Conservation (phyloP, 2,329 filamentous ascomycete species). For the Fusarium vanettenii region DNA sequence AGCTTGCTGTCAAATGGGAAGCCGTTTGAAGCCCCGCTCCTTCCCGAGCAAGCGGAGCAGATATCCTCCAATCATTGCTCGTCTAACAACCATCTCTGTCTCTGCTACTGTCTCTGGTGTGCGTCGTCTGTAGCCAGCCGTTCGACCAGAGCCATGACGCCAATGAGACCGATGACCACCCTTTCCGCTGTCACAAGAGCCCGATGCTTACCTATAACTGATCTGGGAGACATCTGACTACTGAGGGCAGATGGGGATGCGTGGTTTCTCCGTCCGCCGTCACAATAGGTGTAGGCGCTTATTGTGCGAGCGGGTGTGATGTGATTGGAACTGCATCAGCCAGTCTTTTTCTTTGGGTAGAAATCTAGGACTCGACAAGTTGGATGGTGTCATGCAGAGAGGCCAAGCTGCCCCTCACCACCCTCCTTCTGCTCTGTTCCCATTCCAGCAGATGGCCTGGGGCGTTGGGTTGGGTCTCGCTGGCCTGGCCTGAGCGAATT, state of each 20-base stretch:
- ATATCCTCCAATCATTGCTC: slow-evolving; percentile 23
- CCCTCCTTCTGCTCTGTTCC: slow-evolving; percentile 24
- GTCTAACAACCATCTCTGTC: not conserved
- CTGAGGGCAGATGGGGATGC: slow-evolving; percentile 17
- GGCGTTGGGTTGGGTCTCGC: slow-evolving; percentile 13
- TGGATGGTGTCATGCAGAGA: slow-evolving; percentile 46
- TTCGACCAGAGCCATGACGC: slow-evolving; percentile 29
- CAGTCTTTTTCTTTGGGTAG: slow-evolving; percentile 22
- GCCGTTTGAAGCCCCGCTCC: slow-evolving; percentile 32
- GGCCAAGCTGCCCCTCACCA: slow-evolving; percentile 35
- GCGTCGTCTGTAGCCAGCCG: slow-evolving; percentile 8
- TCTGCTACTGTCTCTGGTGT: not conserved
- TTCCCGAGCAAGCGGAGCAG: slow-evolving; percentile 27
- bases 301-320: slow-evolving; percentile 30
- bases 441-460: not conserved
- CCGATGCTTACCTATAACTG: slow-evolving; percentile 19
- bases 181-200: slow-evolving; percentile 27
- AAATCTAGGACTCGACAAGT: slow-evolving; percentile 28
- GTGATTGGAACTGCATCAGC: slow-evolving; percentile 32
- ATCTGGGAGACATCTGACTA: slow-evolving; percentile 35
- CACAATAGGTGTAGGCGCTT: slow-evolving; percentile 33
- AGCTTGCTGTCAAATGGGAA: slow-evolving; percentile 30
- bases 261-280: slow-evolving; percentile 15
- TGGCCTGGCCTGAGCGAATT: slow-evolving; percentile 30
- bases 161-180: slow-evolving; percentile 32